Base-by-base conservation (phyloP, 169 alveolate genomes). In the Cryptosporidium muris region DNA sequence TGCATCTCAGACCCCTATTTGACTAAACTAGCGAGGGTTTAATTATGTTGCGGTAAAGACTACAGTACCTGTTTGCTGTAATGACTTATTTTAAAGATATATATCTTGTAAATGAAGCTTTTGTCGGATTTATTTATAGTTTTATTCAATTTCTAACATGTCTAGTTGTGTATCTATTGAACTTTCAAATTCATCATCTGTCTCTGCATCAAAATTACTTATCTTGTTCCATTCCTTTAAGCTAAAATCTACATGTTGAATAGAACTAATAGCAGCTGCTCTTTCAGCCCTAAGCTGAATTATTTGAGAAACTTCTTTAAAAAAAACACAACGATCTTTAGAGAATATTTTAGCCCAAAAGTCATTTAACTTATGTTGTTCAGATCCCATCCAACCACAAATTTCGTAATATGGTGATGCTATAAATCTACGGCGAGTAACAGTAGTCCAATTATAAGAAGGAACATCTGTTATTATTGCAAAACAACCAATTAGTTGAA, bases 301-400 rank as follows among this genome's bases (percentile, higher is more conserved):
- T 11, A 74, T 74, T 74, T 74, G 85, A 2, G 85, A 74, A 12
- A 74, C 62, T 4, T 74, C 85, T 58, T 74, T 74, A 8, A 74
- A 36, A 42, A 56, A 12, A 54, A 74, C 60, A 47, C 85, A 74
- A 16, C 85, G 66, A 11, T 74, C 85, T 14, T 58, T 25, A 3
- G 42, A n/a, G 6, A 74, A 74, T 56, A 74, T 74, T 40, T 54
- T 38, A 25, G 43, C 60, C 85, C 85, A 74, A n/a, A 16, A 42
- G 43, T 74, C 85, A 43, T 47, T 58, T 45, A 74, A 74, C 40
- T 74, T 74, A 51, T 47, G 60, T 74, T 74, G 85, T 4, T n/a
- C 45, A 9, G 85, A 74, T 43, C 74, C 43, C 14, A 74, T 74
- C 85, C 85, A 74, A 3, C 85, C 85, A 58, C 85, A 74, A 11